Conservation (phyloP, 2,329 filamentous ascomycete genomes). For the Colletotrichum sidae region DNA sequence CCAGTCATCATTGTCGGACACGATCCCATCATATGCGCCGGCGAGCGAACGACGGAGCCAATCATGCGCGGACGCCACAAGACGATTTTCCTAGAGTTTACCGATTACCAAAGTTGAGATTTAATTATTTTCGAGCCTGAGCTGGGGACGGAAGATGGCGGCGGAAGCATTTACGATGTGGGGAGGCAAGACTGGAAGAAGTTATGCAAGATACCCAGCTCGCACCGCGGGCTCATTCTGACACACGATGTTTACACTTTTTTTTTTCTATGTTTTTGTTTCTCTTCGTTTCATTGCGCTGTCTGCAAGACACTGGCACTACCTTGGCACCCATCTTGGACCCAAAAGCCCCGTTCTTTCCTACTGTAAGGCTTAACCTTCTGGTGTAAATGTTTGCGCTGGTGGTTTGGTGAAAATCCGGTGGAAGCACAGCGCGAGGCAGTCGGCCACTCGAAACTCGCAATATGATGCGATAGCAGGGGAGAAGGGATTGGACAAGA, state of each 20-base stretch:
- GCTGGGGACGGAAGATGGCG: slow-evolving; percentile 39
- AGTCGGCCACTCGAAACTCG: neutral
- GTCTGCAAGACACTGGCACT: slow-evolving; percentile 27
- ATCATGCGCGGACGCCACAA: slow-evolving; percentile 33
- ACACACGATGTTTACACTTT: slow-evolving; percentile 43
- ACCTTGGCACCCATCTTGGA: slow-evolving; percentile 18
- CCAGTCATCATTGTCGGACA: slow-evolving; percentile 26
- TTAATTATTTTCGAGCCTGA: slow-evolving; percentile 39
- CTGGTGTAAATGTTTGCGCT: slow-evolving; percentile 31
- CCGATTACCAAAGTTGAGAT: slow-evolving; percentile 34
- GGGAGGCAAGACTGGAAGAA: slow-evolving; percentile 38
- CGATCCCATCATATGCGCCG: slow-evolving; percentile 32
- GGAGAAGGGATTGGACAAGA: neutral
- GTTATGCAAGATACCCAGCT: slow-evolving; percentile 55
- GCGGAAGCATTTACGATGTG: slow-evolving; percentile 13
- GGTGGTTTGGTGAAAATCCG: slow-evolving; percentile 21
- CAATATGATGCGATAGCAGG: neutral
- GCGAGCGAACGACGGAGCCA: slow-evolving; percentile 39
- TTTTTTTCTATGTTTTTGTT: slow-evolving; percentile 33
- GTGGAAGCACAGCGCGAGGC: slow-evolving; percentile 1
- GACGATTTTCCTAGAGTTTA: slow-evolving; percentile 40
- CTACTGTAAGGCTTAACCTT: slow-evolving; percentile 30
- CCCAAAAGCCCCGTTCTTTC: slow-evolving; percentile 14
- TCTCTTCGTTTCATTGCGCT: slow-evolving; percentile 32
- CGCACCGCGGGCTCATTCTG: slow-evolving; percentile 50